phyloP scores from a whole-genome alignment of 2,329 filamentous ascomycete genomes.

The Trichoderma semiorbis region DNA sequence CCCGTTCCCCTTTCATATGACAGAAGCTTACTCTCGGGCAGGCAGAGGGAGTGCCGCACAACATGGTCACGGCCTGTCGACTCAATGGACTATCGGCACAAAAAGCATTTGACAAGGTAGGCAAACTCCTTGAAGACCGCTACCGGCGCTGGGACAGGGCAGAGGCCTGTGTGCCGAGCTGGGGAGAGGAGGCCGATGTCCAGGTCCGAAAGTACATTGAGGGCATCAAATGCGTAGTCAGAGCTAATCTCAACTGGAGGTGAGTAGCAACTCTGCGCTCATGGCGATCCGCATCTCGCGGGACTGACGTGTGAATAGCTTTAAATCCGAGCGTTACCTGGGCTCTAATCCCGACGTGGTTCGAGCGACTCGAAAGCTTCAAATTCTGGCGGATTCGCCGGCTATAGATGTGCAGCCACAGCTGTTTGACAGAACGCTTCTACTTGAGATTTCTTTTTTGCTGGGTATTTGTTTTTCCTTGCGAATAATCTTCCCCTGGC shows the following conservation, averaged over 20 bases:
- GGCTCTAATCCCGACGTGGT: slow-evolving; percentile 12
- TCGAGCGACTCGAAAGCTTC: slow-evolving; percentile 7
- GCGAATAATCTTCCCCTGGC: background rate
- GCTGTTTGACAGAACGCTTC: background rate
- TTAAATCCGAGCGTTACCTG: slow-evolving; percentile 19
- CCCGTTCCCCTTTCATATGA: background rate
- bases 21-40: background rate
- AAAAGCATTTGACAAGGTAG: slow-evolving; percentile 24
- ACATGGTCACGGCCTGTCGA: slow-evolving; percentile 24
- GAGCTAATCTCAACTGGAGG: slow-evolving; percentile 23
- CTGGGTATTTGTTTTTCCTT: background rate
- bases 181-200: slow-evolving; percentile 13
- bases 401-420: no score
- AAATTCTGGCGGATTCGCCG: background rate
- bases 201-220: slow-evolving; percentile 23
- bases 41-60: slow-evolving; percentile 23
- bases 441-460: background rate
- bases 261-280: background rate
- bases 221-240: slow-evolving; percentile 26
- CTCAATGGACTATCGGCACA: slow-evolving; percentile 21
- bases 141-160: slow-evolving; percentile 22
- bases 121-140: slow-evolving; percentile 20
- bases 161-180: slow-evolving; percentile 19
- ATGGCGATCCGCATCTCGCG: no score
- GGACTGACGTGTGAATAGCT: slow-evolving; percentile 8